phyloP scores from a whole-genome alignment of 2,329 filamentous ascomycete species.

The Fusarium illudens region DNA sequence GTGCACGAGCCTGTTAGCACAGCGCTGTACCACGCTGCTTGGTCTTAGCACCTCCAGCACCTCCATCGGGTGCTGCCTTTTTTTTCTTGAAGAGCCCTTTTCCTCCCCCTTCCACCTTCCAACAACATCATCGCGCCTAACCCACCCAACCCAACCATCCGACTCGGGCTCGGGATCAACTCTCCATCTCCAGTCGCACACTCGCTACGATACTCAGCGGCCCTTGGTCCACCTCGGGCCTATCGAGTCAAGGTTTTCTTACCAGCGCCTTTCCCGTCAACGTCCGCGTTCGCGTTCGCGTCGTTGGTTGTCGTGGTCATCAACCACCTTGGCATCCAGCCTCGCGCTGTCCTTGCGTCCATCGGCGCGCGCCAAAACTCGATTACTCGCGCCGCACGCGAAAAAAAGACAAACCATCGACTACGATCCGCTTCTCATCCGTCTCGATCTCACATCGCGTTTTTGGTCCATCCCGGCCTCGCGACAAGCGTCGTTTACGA shows the following conservation, averaged over 20 bases:
- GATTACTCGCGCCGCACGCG: constrained; percentile 13
- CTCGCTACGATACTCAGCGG: constrained; percentile 8
- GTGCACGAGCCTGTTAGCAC: constrained; percentile 22
- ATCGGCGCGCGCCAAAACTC: constrained; percentile 29
- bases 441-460: neutral
- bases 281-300: constrained; percentile 35
- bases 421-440: constrained; percentile 5
- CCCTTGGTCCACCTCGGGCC: constrained; percentile 15
- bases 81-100: constrained; percentile 31
- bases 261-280: neutral
- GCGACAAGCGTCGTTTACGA: constrained; percentile 20
- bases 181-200: constrained; percentile 16
- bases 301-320: constrained; percentile 24
- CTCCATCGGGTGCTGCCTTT: constrained; percentile 40
- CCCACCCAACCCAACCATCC: constrained; percentile 30
- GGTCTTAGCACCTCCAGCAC: constrained; percentile 28
- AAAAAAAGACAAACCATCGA: constrained; percentile 10
- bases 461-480: constrained; percentile 5
- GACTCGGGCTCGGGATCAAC: constrained; percentile 9
- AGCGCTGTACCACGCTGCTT: constrained; percentile 33
- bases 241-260: constrained; percentile 6
- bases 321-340: constrained; percentile 27
- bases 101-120: constrained; percentile 40
- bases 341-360: constrained; percentile 24
- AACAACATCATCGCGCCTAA: constrained; percentile 40